Evolutionary conservation across 2,329 filamentous ascomycete genomes (phyloP).

Genomic region (Trichocomaceae sp.): DNA sequence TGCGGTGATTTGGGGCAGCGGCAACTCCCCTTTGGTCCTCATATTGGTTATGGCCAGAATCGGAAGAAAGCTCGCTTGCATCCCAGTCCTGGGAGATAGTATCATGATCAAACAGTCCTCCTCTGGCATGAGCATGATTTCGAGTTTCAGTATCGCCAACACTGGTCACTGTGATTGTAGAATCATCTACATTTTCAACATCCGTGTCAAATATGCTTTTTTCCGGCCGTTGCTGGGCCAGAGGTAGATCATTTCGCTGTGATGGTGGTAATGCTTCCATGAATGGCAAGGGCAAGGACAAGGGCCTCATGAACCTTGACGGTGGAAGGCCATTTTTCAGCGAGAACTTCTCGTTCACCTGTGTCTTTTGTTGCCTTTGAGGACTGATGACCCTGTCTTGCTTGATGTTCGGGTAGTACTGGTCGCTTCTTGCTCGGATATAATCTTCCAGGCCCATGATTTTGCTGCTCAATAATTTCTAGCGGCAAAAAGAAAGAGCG

Average conservation of each 20-base stretch:
- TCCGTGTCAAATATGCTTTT: conserved; percentile 39
- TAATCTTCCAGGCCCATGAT: conserved; percentile 39
- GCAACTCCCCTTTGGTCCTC: neutral
- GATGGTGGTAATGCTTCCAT: neutral
- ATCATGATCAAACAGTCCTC: conserved; percentile 11
- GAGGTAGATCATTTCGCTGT: conserved; percentile 6
- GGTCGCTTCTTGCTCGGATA: conserved; percentile 34
- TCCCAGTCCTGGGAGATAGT: conserved; percentile 13
- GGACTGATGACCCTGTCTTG: conserved; percentile 1
- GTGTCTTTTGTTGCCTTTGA: conserved; percentile 1
- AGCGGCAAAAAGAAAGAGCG: neutral
- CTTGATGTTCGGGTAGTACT: conserved; percentile 4
- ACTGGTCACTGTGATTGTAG: conserved; percentile 36
- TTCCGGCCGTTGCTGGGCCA: conserved; percentile 16
- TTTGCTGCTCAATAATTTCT: neutral
- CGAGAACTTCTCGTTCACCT: conserved; percentile 7
- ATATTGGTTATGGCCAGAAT: conserved; percentile 5
- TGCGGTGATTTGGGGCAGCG: neutral
- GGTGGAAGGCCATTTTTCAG: conserved; percentile 15
- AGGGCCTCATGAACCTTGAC: conserved; percentile 15
- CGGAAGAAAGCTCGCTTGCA: conserved; percentile 13
- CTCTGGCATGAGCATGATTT: conserved; percentile 9
- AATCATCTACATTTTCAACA: conserved; percentile 39
- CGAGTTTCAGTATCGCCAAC: conserved; percentile 29
- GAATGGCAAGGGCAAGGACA: conserved; percentile 10